Evolutionary conservation across 2,329 filamentous ascomycete species (phyloP).

Genomic region (Fusarium sp.): DNA sequence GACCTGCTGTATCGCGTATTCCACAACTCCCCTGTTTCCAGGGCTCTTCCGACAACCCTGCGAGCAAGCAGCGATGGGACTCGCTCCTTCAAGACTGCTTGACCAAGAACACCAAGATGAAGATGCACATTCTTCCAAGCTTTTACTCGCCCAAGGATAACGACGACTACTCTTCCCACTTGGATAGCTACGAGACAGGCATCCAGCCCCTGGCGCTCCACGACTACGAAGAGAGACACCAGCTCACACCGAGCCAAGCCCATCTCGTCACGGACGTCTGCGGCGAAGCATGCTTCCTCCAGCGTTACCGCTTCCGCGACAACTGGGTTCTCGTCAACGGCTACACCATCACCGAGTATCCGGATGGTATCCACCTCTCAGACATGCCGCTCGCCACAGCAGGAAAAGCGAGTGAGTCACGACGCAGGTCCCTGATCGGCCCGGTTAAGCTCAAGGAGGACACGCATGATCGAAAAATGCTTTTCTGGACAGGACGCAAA

Average conservation of each 20-base stretch:
- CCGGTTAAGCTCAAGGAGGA: constrained; percentile 54
- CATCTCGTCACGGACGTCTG: constrained; percentile 60
- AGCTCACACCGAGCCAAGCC: constrained; percentile 58
- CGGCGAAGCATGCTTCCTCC: constrained; percentile 63
- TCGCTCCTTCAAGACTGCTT: constrained; percentile 60
- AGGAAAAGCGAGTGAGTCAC: constrained; percentile 11
- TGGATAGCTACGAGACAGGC: constrained; percentile 58
- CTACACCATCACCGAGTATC: constrained; percentile 61
- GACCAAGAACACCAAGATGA: constrained; percentile 51
- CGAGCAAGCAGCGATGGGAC: constrained; percentile 57
- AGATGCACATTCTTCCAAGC: constrained; percentile 61
- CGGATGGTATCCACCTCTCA: constrained; percentile 53
- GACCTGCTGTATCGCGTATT: constrained; percentile 53
- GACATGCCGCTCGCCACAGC: constrained; percentile 35
- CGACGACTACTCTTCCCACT: constrained; percentile 47
- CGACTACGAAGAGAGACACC: constrained; percentile 57
- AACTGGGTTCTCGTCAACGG: constrained; percentile 65
- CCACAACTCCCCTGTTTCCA: constrained; percentile 58
- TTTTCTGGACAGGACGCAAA: constrained; percentile 56
- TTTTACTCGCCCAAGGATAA: constrained; percentile 59
- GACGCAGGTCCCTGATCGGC: constrained; percentile 43
- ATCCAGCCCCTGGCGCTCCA: constrained; percentile 60
- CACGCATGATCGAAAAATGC: constrained; percentile 49
- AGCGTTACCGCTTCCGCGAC: constrained; percentile 62
- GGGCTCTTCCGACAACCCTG: constrained; percentile 19